These are phyloP conservation scores for Lipomyces chichibuensis DNA, from an alignment of 805 yeast genomes.

Conservation along the genomic window DNA sequence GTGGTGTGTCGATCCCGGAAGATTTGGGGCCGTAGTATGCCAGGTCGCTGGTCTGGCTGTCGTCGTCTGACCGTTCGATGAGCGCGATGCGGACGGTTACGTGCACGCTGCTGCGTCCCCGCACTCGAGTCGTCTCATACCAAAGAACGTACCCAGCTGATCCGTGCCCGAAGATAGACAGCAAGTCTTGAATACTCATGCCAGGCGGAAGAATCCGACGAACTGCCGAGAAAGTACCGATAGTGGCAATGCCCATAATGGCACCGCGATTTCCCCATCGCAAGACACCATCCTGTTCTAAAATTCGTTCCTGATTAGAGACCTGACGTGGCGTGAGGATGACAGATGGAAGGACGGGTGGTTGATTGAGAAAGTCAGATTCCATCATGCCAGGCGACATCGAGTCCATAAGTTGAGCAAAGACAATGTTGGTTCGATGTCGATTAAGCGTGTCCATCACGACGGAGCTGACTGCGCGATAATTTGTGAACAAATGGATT, in stretches of 20 bases:
- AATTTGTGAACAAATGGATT: slow-evolving; percentile 44
- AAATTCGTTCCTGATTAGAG: slow-evolving; percentile 38
- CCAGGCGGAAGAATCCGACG: slow-evolving; percentile 26
- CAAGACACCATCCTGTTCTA: slow-evolving; percentile 42
- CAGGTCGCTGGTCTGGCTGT: slow-evolving; percentile 6
- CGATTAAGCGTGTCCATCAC: slow-evolving; percentile 43
- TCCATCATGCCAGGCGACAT: slow-evolving; percentile 25
- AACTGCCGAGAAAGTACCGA: slow-evolving; percentile 38
- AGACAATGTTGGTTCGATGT: slow-evolving; percentile 43
- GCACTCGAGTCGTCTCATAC: slow-evolving; percentile 25
- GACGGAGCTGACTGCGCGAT: slow-evolving; percentile 43
- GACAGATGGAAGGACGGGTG: slow-evolving; percentile 29
- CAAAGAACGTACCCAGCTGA: slow-evolving; percentile 37
- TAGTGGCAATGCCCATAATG: slow-evolving; percentile 39
- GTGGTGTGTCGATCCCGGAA: background rate
- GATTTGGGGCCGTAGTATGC: background rate
- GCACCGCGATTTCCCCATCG: slow-evolving; percentile 39
- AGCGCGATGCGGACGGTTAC: slow-evolving; percentile 37
- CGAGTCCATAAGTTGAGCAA: slow-evolving; percentile 35
- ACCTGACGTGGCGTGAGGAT: slow-evolving; percentile 39
- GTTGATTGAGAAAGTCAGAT: slow-evolving; percentile 19
- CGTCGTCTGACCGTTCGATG: slow-evolving; percentile 15
- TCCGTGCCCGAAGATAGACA: slow-evolving; percentile 26
- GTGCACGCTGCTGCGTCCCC: slow-evolving; percentile 13
- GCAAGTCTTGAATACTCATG: slow-evolving; percentile 17